These are phyloP conservation scores for Phyllostachys edulis DNA, from an alignment of 176 grass and related monocot species.

Conservation along the genomic window DNA sequence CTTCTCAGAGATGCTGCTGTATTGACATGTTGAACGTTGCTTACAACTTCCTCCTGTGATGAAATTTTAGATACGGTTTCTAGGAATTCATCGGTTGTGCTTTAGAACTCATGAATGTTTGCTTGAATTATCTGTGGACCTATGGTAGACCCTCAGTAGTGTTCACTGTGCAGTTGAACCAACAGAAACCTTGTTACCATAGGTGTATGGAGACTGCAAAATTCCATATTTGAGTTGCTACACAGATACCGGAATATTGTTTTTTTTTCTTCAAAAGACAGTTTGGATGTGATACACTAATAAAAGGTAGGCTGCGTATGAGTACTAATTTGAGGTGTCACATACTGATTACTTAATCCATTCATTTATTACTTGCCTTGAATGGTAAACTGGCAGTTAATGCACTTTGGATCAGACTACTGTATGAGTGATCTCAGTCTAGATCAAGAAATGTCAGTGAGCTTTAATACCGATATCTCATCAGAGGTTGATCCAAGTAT, in stretches of 20 bases:
- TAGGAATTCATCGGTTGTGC: not conserved
- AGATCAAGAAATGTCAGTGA: too few species aligned
- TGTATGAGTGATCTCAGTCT: too few species aligned
- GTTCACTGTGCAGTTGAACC: not conserved
- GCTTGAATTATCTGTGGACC: slow-evolving; percentile 20
- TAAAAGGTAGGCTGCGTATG: not conserved
- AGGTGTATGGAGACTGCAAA: not conserved
- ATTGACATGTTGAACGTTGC: not conserved
- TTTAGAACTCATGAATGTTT: not conserved
- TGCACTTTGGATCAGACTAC: too few species aligned
- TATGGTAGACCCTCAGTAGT: not conserved
- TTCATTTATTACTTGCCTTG: slow-evolving; percentile 2
- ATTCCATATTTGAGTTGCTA: slow-evolving; percentile 25
- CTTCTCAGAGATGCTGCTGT: not conserved
- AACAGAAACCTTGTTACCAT: not conserved
- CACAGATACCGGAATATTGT: not conserved
- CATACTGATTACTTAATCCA: not conserved
- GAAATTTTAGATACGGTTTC: not conserved
- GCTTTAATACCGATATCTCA: too few species aligned
- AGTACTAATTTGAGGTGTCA: slow-evolving; percentile 4
- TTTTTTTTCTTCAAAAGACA: not conserved
- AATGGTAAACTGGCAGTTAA: too few species aligned
- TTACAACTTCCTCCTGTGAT: not conserved
- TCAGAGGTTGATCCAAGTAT: too few species aligned
- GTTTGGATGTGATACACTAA: not conserved